A percentile compares a stretch with the other conserved stretches of the same genome.
These are phyloP conservation scores for Xylaria curta DNA, from an alignment of 495 filamentous ascomycete species.

Conservation along the genomic window DNA sequence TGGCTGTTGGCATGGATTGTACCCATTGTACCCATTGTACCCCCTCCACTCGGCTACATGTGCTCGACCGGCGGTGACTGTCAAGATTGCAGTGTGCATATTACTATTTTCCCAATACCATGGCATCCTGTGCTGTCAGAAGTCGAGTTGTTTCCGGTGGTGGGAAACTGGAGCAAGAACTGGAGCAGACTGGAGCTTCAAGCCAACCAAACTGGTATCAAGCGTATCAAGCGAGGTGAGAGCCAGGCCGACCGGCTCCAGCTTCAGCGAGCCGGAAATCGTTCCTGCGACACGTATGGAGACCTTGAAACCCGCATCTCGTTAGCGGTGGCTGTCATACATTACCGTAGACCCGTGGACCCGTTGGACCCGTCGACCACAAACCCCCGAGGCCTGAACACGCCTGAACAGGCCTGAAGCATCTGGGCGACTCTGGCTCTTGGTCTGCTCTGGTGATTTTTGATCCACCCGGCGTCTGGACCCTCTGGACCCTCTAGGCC, in stretches of 20 bases:
- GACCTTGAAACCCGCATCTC: slow-evolving; percentile 35
- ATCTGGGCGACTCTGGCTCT: slow-evolving; percentile 4
- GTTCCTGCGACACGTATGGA: slow-evolving; percentile 39
- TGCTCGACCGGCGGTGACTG: slow-evolving; percentile 32
- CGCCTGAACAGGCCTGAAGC: slow-evolving; percentile 15
- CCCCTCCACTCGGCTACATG: slow-evolving; percentile 23
- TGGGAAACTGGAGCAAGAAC: slow-evolving; percentile 4
- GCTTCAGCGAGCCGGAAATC: slow-evolving; percentile 41
- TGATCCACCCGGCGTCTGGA: slow-evolving; percentile 16
- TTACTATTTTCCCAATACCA: slow-evolving; percentile 25
- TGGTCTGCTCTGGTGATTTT: neutral
- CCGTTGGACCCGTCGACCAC: slow-evolving; percentile 17
- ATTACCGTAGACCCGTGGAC: slow-evolving; percentile 19
- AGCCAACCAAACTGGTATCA: neutral
- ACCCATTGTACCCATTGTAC: slow-evolving; percentile 13
- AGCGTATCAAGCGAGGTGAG: slow-evolving; percentile 16
- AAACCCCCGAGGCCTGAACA: too few relatives aligned
- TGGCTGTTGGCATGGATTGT: neutral
- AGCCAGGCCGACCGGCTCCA: slow-evolving; percentile 20
- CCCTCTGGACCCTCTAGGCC: too few relatives aligned
- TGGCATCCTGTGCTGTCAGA: slow-evolving; percentile 21
- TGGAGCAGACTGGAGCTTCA: neutral
- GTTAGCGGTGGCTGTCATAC: slow-evolving; percentile 29
- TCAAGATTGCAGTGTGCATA: slow-evolving; percentile 31
- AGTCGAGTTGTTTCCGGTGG: slow-evolving; percentile 10